Evolutionary conservation across 2,329 filamentous ascomycete genomes (phyloP).

Genomic region (Fusarium napiforme): DNA sequence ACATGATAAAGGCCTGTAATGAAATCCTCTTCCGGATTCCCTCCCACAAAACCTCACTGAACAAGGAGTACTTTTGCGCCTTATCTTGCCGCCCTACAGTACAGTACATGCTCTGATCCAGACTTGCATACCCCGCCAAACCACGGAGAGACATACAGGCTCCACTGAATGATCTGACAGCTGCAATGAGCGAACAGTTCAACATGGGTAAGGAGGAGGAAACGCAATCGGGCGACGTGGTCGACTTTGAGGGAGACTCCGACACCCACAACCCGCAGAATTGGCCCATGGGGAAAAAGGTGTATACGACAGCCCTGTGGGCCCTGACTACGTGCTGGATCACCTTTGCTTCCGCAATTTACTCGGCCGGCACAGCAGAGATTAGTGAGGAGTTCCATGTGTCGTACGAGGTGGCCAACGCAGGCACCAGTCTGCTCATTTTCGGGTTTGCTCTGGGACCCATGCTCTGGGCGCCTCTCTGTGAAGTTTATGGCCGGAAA

Average conservation of each 20-base stretch:
- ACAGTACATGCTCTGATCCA: background rate
- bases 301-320: background rate
- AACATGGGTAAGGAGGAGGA: background rate
- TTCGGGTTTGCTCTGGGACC: constrained; percentile 67
- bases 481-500: constrained; percentile 73
- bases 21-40: background rate
- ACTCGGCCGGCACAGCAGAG: constrained; percentile 12
- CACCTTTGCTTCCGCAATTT: constrained; percentile 1
- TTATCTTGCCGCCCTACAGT: background rate
- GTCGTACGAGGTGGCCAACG: constrained; percentile 10
- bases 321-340: background rate
- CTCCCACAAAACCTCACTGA: background rate
- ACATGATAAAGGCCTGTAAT: constrained; percentile 1
- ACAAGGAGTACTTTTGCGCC: background rate
- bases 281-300: background rate
- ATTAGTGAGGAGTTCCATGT: constrained; percentile 10
- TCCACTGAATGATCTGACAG: background rate
- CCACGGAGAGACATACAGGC: background rate
- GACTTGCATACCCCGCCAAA: background rate
- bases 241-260: background rate
- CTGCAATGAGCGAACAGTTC: background rate
- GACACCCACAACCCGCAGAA: background rate
- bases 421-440: constrained; percentile 17
- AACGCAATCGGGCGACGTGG: background rate
- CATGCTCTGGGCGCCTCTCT: constrained; percentile 78